Base-by-base conservation (phyloP, 495 filamentous ascomycete species). In the Schizothecium vesticola region DNA sequence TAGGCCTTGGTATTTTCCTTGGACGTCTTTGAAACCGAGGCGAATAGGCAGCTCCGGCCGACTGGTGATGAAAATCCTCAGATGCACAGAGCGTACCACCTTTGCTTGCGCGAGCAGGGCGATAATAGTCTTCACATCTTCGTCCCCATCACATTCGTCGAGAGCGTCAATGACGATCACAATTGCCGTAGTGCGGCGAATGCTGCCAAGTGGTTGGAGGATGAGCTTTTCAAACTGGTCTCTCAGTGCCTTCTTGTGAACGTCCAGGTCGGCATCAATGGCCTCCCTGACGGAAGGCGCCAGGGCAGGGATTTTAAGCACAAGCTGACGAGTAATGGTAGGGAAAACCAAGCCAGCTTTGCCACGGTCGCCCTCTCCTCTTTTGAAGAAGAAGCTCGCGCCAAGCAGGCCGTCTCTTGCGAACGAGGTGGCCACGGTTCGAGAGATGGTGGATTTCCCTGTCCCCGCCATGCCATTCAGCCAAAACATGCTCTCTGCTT, bases 81-180 rank as follows among this genome's bases (percentile, higher is more conserved):
- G 21, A 8, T 16, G 28, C 3, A 70, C 28, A 3, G 65, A 71
- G 21, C 36, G 4, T 51, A 67, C 0, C 1, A 24, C 16, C 13
- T 74, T 68, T 57, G 72, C 65, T 22, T 65, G 57, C 21, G 77
- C 66, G 1, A 84, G 67, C 1, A 85, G 64, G 4, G 59, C 65
- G 31, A 87, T 73, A 31, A 86, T 75, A 10, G 43, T 62, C 70
- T 64, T 68, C 0, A 83, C 68, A 65, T 84, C 78, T 21, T 78
- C 51, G 16, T 84, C 78, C 8, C 69, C 24, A 1, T 81, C 80
- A 67, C 82, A 87, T 68, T 86, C 83, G 62, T 86, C 85, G 21
- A 87, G 75, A 63, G 85, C 85, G 68, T 87, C 84, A 29, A 87
- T 73, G 19, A 86, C 77, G 16, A 86, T 74, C 19, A 81, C 65